A percentile compares a stretch with the other conserved stretches of the same genome.
Conservation (phyloP, 805 yeast species). For the baker's yeast (Saccharomyces cerevisiae) region DNA sequence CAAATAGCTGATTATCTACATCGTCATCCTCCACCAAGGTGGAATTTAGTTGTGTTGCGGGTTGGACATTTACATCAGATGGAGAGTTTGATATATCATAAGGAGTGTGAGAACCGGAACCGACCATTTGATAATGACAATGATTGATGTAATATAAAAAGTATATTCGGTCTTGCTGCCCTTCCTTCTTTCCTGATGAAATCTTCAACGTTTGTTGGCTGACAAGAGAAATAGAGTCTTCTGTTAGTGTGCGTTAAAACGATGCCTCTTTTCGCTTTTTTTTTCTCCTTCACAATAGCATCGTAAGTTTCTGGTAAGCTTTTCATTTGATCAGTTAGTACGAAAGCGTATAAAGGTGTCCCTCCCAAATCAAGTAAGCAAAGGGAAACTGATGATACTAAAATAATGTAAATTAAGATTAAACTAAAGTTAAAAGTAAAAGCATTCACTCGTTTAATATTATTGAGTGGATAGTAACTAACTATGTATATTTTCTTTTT, state of each 20-base stretch:
- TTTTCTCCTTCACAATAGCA: background rate
- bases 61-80: background rate
- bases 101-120: background rate
- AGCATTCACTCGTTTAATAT: conserved; percentile 4
- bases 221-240: background rate
- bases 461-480: conserved; percentile 2
- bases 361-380: no score
- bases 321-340: background rate
- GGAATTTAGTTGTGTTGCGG: conserved; percentile 1
- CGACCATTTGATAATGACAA: background rate
- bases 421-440: conserved; percentile 1
- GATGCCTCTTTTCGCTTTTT: background rate
- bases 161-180: background rate
- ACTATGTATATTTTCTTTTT: background rate
- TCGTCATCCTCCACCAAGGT: background rate
- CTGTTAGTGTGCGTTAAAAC: background rate
- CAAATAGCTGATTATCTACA: background rate
- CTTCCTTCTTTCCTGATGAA: background rate
- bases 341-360: background rate
- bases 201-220: background rate
- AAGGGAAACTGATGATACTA: background rate
- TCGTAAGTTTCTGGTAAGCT: background rate
- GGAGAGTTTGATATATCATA: background rate
- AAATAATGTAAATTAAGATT: background rate
- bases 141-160: background rate